Percentiles rank a stretch among this genome's conserved stretches.
Evolutionary conservation across 2,329 filamentous ascomycete genomes (phyloP).

Genomic region (Cordyceps sp.): DNA sequence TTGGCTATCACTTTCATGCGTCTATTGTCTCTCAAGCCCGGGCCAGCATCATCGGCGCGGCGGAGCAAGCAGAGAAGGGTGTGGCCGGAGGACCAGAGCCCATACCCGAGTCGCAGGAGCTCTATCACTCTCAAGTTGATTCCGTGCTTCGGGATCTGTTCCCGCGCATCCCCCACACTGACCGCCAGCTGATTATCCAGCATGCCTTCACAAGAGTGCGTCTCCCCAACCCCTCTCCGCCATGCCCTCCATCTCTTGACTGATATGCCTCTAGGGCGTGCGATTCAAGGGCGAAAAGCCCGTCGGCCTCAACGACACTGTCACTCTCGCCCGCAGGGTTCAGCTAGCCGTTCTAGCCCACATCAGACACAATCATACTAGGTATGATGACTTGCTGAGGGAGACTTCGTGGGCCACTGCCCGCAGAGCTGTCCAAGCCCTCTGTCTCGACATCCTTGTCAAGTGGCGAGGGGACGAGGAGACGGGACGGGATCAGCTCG

Average conservation of each 20-base stretch:
- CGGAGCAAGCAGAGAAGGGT: conserved; percentile 6
- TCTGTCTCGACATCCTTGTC: conserved; percentile 48
- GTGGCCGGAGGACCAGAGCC: conserved; percentile 26
- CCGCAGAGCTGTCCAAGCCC: conserved; percentile 40
- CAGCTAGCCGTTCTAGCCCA: conserved; percentile 50
- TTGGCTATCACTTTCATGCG: conserved; percentile 43
- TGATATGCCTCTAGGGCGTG: conserved; percentile 21
- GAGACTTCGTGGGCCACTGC: conserved; percentile 13
- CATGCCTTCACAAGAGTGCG: conserved; percentile 46
- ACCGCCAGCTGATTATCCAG: conserved; percentile 43
- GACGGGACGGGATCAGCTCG: conserved; percentile 48
- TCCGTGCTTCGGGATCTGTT: conserved; percentile 46
- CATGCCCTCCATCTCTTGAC: not conserved
- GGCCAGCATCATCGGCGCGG: conserved; percentile 10
- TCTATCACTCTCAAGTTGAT: conserved; percentile 47
- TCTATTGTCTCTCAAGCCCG: conserved; percentile 41
- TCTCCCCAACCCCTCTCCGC: conserved; percentile 3
- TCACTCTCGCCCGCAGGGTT: conserved; percentile 43
- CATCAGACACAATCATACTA: conserved; percentile 49
- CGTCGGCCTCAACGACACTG: conserved; percentile 38
- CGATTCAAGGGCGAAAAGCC: conserved; percentile 34
- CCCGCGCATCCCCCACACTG: conserved; percentile 47
- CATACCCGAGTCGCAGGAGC: conserved; percentile 39
- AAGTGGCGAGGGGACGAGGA: conserved; percentile 60
- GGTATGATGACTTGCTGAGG: conserved; percentile 46